Evolutionary conservation across 2,329 filamentous ascomycete species (phyloP), one percentile per base, ranked within the genome.

Genomic region (Meredithiella fracta): DNA sequence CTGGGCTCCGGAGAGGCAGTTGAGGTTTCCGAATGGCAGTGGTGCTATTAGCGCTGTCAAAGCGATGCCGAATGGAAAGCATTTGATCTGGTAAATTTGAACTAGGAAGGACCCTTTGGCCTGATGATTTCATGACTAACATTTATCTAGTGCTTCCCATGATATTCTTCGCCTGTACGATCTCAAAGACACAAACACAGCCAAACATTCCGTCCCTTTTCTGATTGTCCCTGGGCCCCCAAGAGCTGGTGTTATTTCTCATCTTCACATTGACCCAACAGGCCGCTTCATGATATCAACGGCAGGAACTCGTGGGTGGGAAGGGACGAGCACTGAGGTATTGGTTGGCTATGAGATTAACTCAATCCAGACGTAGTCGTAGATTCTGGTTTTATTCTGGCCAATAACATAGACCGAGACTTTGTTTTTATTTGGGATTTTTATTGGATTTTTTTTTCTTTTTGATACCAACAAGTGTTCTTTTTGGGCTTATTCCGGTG

Each of bases 121-220:
- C 26, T 20, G 54, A 17, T 42, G 44, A 22, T 14, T 15, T 53
- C 53, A 14, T 58, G 17, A 11, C 42, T 14, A n/a, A 54, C 29
- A 47, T 42, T 31, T 2, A 38, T 42, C 44, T 11, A 90, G 86
- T 67, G 91, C 91, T 9, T 94, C 86, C 0, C 85, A 94, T 65
- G 91, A 97, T 64, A 97, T 97, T 62, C 76, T 98, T 14, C 80
- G 92, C 2, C 76, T 98, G 0, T 98, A 97, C 66, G 92, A 98
- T 65, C 73, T 97, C 17, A 80, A 80, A 49, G 79, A 85, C 53
- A 76, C 79, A 31, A 74, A 77, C 23, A 70, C 75, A 1, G 73
- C 76, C 40, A 86, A 83, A 63, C 84, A 88, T 65, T 86, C 86
- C 0, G 88, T 94, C 0, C 92, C 92, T 0, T 98, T 97, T 67